Evolutionary conservation across 306 rosid genomes (phyloP).

Genomic region (Argentina anserina): DNA sequence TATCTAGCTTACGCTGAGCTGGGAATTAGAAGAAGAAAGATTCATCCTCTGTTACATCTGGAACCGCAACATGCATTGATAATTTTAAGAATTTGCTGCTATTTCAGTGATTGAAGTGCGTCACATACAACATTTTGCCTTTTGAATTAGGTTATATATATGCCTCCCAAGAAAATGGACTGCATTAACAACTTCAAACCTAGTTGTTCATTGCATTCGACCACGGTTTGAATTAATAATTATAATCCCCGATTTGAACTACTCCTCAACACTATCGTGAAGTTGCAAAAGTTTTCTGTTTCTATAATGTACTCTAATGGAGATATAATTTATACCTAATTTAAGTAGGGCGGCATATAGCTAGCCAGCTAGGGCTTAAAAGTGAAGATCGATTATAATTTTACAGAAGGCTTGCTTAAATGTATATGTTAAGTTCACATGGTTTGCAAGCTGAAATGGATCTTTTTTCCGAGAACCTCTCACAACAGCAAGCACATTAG

Average conservation of each 20-base stretch:
- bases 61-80: too few relatives aligned
- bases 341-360: neutral
- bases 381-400: neutral
- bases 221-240: neutral
- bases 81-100: too few relatives aligned
- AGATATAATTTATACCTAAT: neutral
- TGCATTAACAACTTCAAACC: neutral
- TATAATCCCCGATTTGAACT: conserved; percentile 4
- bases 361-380: neutral
- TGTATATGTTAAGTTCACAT: neutral
- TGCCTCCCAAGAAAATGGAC: neutral
- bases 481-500: neutral
- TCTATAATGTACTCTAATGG: neutral
- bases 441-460: conserved; percentile 11
- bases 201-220: neutral
- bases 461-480: neutral
- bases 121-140: neutral
- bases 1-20: too few relatives aligned
- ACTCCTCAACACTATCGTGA: conserved; percentile 1
- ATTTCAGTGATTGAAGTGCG: neutral
- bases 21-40: too few relatives aligned
- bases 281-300: neutral
- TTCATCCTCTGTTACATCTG: too few relatives aligned
- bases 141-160: neutral
- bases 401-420: neutral